Conservation (phyloP, 225 moss, liverwort and hornwort species). For the Bryum argenteum region DNA sequence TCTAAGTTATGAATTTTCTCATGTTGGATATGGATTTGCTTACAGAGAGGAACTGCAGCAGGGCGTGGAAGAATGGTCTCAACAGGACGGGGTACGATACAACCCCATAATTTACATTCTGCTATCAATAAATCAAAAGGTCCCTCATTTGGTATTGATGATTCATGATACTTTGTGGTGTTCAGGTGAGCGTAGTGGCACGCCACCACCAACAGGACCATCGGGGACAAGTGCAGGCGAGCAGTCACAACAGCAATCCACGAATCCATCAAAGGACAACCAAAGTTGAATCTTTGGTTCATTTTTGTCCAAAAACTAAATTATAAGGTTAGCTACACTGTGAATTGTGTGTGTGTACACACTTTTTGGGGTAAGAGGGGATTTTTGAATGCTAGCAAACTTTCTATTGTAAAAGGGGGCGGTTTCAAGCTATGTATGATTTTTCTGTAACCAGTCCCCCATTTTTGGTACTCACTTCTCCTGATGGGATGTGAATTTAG, state of each 20-base stretch:
- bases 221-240: conserved; percentile 44
- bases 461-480: too few species aligned
- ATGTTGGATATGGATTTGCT: conserved; percentile 17
- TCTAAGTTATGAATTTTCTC: conserved; percentile 17
- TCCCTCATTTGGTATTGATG: neutral
- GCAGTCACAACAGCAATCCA: conserved; percentile 47
- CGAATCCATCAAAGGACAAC: conserved; percentile 39
- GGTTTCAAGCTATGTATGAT: too few species aligned
- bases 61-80: conserved; percentile 85
- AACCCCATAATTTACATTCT: neutral
- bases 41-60: conserved; percentile 72
- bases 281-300: conserved; percentile 33
- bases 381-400: too few species aligned
- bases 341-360: too few species aligned
- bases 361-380: too few species aligned
- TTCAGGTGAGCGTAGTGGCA: conserved; percentile 51
- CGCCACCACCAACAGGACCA: conserved; percentile 40
- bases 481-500: too few species aligned
- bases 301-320: too few species aligned
- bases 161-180: neutral
- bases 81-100: conserved; percentile 71
- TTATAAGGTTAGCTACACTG: too few species aligned
- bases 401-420: too few species aligned
- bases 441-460: too few species aligned
- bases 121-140: neutral